phyloP scores from a whole-genome alignment of 495 filamentous ascomycete genomes.

The Stereocaulon alpinum region DNA sequence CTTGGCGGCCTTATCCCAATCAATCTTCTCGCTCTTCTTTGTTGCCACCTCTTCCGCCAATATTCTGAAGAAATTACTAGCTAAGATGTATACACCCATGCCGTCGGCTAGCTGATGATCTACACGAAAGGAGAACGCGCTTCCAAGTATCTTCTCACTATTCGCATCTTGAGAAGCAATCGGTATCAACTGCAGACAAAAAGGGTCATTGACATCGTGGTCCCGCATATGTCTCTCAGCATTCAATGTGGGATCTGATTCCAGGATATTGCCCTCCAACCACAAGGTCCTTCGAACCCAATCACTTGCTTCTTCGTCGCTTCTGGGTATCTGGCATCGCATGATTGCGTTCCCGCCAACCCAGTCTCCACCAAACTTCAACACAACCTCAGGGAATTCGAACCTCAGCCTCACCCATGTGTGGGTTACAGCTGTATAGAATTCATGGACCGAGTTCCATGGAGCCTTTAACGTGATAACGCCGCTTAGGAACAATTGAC shows the following conservation, averaged over 20 bases:
- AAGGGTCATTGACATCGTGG: neutral
- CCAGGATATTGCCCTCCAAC: neutral
- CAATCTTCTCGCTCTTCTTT: neutral
- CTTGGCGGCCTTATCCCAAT: neutral
- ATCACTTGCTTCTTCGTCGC: neutral
- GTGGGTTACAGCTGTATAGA: neutral
- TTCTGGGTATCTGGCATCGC: neutral
- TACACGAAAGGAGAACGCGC: slow-evolving; percentile 5
- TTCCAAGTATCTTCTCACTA: neutral
- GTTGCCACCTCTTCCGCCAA: neutral
- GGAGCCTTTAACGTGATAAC: neutral
- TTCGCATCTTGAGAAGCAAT: neutral
- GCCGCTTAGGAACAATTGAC: slow-evolving; percentile 8
- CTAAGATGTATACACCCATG: slow-evolving; percentile 2
- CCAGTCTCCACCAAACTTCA: neutral
- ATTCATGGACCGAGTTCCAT: neutral
- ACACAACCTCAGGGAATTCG: slow-evolving; percentile 1
- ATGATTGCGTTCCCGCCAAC: neutral
- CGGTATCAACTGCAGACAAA: neutral
- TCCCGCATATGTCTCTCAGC: neutral
- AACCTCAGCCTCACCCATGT: slow-evolving; percentile 4
- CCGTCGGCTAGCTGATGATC: slow-evolving; percentile 6
- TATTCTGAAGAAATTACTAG: neutral
- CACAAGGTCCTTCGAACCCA: neutral
- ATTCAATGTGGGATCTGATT: neutral